Conservation (phyloP, 2,329 filamentous ascomycete genomes). For the Plenodomus lindquistii region DNA sequence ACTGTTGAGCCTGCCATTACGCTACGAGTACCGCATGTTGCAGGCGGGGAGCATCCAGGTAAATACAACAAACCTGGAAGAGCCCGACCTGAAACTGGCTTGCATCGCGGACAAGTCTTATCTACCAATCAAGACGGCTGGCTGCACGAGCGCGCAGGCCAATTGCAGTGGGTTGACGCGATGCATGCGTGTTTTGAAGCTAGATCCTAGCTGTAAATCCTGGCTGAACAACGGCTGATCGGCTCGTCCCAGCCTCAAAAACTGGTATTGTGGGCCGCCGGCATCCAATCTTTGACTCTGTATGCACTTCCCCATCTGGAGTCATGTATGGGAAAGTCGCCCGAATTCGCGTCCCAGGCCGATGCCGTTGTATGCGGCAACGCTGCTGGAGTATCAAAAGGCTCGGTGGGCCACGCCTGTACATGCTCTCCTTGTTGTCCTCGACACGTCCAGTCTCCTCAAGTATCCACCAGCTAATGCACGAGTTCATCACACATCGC, state of each 20-base stretch:
- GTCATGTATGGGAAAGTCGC: slow-evolving; percentile 4
- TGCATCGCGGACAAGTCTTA: slow-evolving; percentile 18
- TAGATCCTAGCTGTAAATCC: slow-evolving; percentile 33
- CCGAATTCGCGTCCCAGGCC: slow-evolving; percentile 9
- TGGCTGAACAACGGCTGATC: slow-evolving; percentile 29
- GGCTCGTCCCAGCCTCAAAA: slow-evolving; percentile 11
- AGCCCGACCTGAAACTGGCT: slow-evolving; percentile 37
- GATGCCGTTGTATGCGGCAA: not conserved
- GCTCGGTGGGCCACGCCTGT: not conserved
- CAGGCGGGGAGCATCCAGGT: slow-evolving; percentile 23
- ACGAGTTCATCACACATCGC: not conserved
- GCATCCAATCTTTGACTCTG: slow-evolving; percentile 6
- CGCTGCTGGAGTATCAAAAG: not conserved
- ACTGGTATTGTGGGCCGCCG: slow-evolving; percentile 10
- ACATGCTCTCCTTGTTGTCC: not conserved
- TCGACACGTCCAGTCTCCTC: not conserved
- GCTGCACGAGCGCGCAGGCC: slow-evolving; percentile 17
- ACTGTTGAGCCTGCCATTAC: slow-evolving; percentile 18
- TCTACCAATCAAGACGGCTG: slow-evolving; percentile 32
- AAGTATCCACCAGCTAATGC: not conserved
- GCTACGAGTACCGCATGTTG: slow-evolving; percentile 26
- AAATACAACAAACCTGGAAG: slow-evolving; percentile 45
- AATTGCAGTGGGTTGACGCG: slow-evolving; percentile 23
- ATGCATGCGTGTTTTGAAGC: slow-evolving; percentile 26
- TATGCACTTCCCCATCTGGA: slow-evolving; percentile 10